A percentile compares a stretch with the other conserved stretches of the same genome.
These are phyloP conservation scores for Picea abies DNA, from an alignment of 83 land plant species.

Conservation along the genomic window DNA sequence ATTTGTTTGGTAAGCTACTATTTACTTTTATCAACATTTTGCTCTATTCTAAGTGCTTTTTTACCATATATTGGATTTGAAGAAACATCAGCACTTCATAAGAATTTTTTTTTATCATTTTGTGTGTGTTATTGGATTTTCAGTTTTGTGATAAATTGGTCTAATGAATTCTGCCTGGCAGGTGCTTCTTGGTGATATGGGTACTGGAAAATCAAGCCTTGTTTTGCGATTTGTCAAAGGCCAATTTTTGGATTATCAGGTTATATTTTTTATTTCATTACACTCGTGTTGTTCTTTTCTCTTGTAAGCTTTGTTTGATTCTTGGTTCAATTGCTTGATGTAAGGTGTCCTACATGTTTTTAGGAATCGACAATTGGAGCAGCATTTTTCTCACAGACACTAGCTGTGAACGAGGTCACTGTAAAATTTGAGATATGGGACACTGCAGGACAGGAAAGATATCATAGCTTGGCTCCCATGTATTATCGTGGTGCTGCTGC, in stretches of 20 bases:
- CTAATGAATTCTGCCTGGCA: constrained; percentile 5
- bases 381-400: constrained; percentile 83
- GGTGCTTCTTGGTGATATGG: constrained; percentile 86
- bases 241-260: constrained; percentile 65
- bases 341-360: background rate
- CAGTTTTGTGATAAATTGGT: too few relatives aligned
- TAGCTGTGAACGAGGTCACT: constrained; percentile 79
- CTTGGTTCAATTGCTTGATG: background rate
- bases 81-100: too few relatives aligned
- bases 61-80: too few relatives aligned
- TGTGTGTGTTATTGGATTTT: too few relatives aligned
- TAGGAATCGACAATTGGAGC: constrained; percentile 93
- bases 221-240: constrained; percentile 80
- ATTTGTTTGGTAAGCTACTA: too few relatives aligned
- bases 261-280: constrained; percentile 5
- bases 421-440: constrained; percentile 91
- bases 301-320: background rate
- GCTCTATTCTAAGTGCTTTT: too few relatives aligned
- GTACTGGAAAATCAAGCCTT: constrained; percentile 78
- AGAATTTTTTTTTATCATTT: too few relatives aligned
- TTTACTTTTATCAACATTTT: too few relatives aligned
- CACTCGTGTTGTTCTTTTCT: background rate
- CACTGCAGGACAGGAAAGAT: constrained; percentile 88
- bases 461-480: constrained; percentile 90
- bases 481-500: constrained; percentile 90